Evolutionary conservation across 2,329 filamentous ascomycete species (phyloP).

Genomic region (Cordyceps cicadae): DNA sequence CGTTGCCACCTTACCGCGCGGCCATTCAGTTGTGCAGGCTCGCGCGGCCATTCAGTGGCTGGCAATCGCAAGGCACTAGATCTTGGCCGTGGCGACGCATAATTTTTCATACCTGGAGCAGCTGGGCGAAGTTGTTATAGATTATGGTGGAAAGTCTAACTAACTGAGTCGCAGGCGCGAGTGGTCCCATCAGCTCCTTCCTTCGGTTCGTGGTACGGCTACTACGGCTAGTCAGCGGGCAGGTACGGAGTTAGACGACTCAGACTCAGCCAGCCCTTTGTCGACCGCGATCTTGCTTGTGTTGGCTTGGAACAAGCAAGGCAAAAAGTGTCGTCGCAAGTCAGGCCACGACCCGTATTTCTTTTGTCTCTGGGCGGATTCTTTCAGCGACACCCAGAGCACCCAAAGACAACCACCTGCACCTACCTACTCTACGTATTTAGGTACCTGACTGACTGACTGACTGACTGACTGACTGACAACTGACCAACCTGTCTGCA

Average conservation of each 20-base stretch:
- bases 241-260: background rate
- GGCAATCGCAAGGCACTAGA: background rate
- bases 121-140: background rate
- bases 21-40: background rate
- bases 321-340: conserved; percentile 1
- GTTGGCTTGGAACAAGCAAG: conserved; percentile 7
- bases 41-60: background rate
- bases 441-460: no score
- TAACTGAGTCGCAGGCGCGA: conserved; percentile 3
- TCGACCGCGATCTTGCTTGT: conserved; percentile 1
- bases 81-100: background rate
- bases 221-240: conserved; percentile 5
- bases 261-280: background rate
- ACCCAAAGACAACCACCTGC: background rate
- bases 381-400: conserved; percentile 2
- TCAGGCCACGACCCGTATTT: conserved; percentile 12
- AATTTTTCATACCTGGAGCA: background rate
- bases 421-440: no score
- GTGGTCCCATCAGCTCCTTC: background rate
- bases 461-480: no score
- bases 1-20: background rate
- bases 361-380: conserved; percentile 7
- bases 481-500: no score
- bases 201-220: background rate
- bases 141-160: conserved; percentile 2